Percentiles rank a stretch among this genome's conserved stretches.
Evolutionary conservation across 140 eudicot species (phyloP).

Genomic region (Senecio squalidus): DNA sequence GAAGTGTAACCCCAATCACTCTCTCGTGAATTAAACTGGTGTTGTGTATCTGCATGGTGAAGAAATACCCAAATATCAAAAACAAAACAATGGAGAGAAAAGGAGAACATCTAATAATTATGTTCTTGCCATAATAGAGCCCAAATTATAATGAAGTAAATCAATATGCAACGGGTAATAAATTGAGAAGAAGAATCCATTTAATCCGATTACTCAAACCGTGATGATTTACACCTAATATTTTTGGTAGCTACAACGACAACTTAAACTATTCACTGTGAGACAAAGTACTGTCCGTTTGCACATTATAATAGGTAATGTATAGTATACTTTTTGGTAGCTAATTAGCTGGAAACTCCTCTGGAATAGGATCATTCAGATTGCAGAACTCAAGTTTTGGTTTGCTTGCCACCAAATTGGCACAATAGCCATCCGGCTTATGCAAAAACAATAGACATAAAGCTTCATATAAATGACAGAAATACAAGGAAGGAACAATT

Average conservation of each 20-base stretch:
- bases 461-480: too few species aligned
- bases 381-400: background rate
- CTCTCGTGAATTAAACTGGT: slow-evolving; percentile 49
- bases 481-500: too few species aligned
- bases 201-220: background rate
- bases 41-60: slow-evolving; percentile 47
- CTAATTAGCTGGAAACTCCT: background rate
- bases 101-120: background rate
- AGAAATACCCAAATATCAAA: slow-evolving; percentile 12
- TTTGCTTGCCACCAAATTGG: background rate
- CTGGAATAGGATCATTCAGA: too few species aligned
- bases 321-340: background rate
- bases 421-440: too few species aligned
- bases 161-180: background rate
- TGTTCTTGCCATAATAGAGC: background rate
- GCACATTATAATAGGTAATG: too few species aligned
- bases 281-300: too few species aligned
- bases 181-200: background rate
- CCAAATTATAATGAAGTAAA: background rate
- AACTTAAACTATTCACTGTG: background rate
- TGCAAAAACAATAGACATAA: too few species aligned
- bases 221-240: background rate
- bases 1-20: slow-evolving; percentile 82
- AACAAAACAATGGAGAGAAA: slow-evolving; percentile 2
- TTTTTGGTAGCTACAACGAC: too few species aligned